These are phyloP conservation scores for Pseudopediastrum boryanum DNA, from an alignment of 139 green algal species.

Conservation along the genomic window DNA sequence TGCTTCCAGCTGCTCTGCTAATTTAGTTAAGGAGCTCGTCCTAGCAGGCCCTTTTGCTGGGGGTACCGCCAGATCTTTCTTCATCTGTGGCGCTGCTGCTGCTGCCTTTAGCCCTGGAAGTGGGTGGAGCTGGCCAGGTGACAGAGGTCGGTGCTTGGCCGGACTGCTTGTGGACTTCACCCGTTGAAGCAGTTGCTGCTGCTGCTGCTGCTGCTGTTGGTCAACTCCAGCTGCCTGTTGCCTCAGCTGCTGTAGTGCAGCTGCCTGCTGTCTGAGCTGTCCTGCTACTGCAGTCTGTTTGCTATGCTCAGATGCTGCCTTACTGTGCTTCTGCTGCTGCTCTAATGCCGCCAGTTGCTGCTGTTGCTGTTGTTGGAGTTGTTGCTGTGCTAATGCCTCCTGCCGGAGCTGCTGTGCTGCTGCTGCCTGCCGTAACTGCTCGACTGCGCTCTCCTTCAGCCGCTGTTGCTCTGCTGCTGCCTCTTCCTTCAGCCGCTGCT, in stretches of 20 bases:
- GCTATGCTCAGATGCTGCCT: neutral
- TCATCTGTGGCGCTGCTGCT: too few relatives aligned
- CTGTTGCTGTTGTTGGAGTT: neutral
- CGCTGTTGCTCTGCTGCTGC: too few relatives aligned
- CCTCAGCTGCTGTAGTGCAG: neutral
- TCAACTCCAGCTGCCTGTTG: neutral
- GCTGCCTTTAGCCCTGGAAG: neutral
- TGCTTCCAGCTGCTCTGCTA: neutral
- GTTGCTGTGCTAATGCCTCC: neutral
- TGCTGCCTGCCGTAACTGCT: too few relatives aligned
- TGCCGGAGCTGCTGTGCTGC: conserved; percentile 6
- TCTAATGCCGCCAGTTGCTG: neutral
- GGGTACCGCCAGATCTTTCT: too few relatives aligned
- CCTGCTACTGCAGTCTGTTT: conserved; percentile 14
- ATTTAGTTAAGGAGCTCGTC: neutral
- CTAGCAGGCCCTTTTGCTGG: neutral
- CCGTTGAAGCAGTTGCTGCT: neutral
- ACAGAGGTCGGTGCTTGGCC: neutral
- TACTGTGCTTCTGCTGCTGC: neutral
- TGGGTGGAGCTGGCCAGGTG: neutral
- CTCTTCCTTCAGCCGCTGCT: too few relatives aligned
- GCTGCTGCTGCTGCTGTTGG: neutral
- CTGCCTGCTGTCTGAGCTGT: neutral
- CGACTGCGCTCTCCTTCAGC: too few relatives aligned
- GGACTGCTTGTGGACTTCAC: neutral